Conservation (phyloP, 129 eudicot species). For the Arctium minus region DNA sequence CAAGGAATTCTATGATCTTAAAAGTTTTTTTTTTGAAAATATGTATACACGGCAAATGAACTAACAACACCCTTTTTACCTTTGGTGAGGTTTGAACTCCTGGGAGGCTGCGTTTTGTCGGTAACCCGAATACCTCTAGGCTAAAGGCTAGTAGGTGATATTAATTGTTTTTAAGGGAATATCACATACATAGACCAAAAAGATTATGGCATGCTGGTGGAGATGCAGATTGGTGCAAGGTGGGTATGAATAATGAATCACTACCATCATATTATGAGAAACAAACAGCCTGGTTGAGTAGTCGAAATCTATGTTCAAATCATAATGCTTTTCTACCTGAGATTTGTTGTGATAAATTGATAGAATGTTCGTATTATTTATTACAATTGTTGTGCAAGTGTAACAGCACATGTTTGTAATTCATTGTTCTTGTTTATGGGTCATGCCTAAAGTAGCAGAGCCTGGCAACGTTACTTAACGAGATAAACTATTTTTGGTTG, state of each 20-base stretch:
- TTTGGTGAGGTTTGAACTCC: too few relatives aligned
- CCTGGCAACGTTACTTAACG: background rate
- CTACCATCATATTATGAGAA: background rate
- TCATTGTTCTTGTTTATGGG: background rate
- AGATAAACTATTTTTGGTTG: background rate
- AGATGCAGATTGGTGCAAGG: background rate
- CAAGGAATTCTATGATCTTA: too few relatives aligned
- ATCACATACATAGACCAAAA: background rate
- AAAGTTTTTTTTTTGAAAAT: too few relatives aligned
- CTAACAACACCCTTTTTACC: too few relatives aligned
- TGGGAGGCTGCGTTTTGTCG: too few relatives aligned
- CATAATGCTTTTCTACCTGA: background rate
- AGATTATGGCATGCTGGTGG: background rate
- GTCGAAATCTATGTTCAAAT: background rate
- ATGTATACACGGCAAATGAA: too few relatives aligned
- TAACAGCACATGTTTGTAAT: background rate
- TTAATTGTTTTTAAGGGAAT: background rate
- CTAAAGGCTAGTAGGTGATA: background rate
- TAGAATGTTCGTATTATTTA: background rate
- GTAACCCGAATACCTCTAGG: background rate
- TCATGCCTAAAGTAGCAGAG: background rate
- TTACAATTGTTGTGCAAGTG: background rate
- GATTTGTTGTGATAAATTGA: background rate
- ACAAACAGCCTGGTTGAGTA: background rate
- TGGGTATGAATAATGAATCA: background rate